These are phyloP conservation scores for Polysphondylium violaceum DNA, from an alignment of 78 protist genomes.

Conservation along the genomic window DNA sequence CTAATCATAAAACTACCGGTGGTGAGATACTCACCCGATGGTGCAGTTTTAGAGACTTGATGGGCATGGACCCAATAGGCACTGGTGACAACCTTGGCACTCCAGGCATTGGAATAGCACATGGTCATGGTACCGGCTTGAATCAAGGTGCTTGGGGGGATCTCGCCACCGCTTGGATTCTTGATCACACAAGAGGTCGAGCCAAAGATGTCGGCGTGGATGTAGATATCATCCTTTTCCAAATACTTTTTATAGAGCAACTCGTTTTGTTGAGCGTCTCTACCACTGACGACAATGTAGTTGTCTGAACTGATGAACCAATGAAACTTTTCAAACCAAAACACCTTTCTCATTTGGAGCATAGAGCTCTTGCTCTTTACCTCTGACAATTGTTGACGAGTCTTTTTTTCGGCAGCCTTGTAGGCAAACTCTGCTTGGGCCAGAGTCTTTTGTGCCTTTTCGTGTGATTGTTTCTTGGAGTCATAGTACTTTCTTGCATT, in stretches of 20 bases:
- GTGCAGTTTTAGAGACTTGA: conserved; percentile 97
- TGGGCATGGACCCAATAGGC: conserved; percentile 97
- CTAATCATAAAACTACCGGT: conserved; percentile 95
- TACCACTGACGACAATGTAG: conserved; percentile 93
- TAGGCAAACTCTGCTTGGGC: conserved; percentile 85
- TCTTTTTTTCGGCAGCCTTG: conserved; percentile 80
- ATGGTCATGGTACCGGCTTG: conserved; percentile 90
- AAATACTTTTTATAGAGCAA: conserved; percentile 82
- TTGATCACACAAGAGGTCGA: conserved; percentile 92
- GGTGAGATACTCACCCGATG: conserved; percentile 95
- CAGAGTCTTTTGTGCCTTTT: conserved; percentile 88
- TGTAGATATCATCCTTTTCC: conserved; percentile 90
- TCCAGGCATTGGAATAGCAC: conserved; percentile 94
- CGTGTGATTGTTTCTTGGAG: conserved; percentile 80
- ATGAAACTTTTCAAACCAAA: conserved; percentile 98
- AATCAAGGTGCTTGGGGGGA: conserved; percentile 84
- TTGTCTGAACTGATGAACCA: conserved; percentile 97
- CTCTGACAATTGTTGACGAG: conserved; percentile 37
- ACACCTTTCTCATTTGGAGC: conserved; percentile 83
- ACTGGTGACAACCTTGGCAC: conserved; percentile 85
- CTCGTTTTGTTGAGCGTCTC: conserved; percentile 98
- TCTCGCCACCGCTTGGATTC: conserved; percentile 80
- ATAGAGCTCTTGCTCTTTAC: conserved; percentile 44
- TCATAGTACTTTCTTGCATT: conserved; percentile 91
- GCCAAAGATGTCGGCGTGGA: conserved; percentile 97